Evolutionary conservation across 306 rosid species (phyloP), one percentile per base, ranked within the genome.

Genomic region (Ormosia emarginata): DNA sequence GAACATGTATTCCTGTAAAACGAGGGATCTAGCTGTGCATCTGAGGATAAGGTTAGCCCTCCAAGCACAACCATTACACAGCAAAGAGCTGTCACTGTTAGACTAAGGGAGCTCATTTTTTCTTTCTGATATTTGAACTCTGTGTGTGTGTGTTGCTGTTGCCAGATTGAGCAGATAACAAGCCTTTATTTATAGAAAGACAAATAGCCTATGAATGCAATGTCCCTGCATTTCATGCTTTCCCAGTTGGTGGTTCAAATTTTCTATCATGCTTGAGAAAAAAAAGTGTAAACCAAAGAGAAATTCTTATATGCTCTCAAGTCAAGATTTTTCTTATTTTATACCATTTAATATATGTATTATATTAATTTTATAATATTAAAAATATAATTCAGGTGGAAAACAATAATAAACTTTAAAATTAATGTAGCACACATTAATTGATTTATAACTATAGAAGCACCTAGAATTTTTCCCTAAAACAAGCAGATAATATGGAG

Each of bases 1-100:
- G 93, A 85, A 67, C 89, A 90, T 2, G 85, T 50, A 2, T 33
- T 1, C 0, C 4, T 44, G 65, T 89, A 89, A 79, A 84, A 89
- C 0, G 90, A 66, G 1, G 85, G 24, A 49, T 43, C 57, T 4
- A 86, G 82, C 49, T 86, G 86, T 17, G 82, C 84, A 33, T 82
- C 57, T 4, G 75, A 56, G 3, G 65, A 40, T 12, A 46, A 58
- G 6, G 84, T 73, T 12, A 77, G 2, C 9, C 67, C 87, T 34
- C 65, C 88, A 14, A 83, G 10, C 59, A 79, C 44, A 36, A 37
- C n/a, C 68, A 85, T n/a, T 0, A 14, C 64, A 47, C 30, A 84
- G 29, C 78, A 68, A 11, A 84, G 6, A 44, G 52, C 67, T 37
- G 75, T 9, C 52, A 58, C 39, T 47, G 1, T 14, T 0, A 4